Conservation (phyloP, 176 grass and related monocot genomes). For the Juncus effusus region DNA sequence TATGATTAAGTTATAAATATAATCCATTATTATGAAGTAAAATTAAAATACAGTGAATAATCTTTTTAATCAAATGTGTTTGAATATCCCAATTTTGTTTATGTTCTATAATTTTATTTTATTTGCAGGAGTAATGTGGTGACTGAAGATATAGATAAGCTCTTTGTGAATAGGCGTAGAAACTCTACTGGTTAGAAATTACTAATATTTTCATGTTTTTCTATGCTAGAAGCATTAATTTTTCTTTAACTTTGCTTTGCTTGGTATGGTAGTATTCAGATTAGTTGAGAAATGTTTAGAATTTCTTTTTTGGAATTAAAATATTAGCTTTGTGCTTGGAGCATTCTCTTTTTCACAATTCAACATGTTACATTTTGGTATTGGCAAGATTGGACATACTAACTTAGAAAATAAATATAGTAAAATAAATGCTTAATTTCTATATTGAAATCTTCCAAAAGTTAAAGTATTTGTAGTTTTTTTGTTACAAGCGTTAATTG, state of each 20-base stretch:
- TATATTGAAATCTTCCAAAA: constrained; percentile 3
- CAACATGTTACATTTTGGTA: no score
- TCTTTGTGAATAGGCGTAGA: constrained; percentile 64
- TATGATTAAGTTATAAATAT: constrained; percentile 28
- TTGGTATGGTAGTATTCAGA: no score
- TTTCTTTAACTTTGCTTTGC: no score
- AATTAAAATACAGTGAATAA: not conserved
- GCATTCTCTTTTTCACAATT: no score
- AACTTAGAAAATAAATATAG: constrained; percentile 9
- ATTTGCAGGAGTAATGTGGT: constrained; percentile 88
- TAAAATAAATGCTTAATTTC: not conserved
- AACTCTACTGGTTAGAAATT: constrained; percentile 11
- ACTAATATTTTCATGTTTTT: constrained; percentile 7
- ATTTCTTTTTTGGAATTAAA: no score
- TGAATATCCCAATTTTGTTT: not conserved
- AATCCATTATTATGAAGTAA: not conserved
- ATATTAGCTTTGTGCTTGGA: no score
- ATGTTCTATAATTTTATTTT: constrained; percentile 10
- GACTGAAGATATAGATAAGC: constrained; percentile 82
- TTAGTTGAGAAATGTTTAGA: no score
- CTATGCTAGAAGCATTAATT: constrained; percentile 14
- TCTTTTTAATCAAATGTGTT: constrained; percentile 11
- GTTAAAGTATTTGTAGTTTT: not conserved
- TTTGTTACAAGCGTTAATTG: not conserved
- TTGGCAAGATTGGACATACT: no score